Percentiles rank a stretch among this genome's conserved stretches.
Conservation (phyloP, 345 rosid genomes). For the Fremontodendron californicum region DNA sequence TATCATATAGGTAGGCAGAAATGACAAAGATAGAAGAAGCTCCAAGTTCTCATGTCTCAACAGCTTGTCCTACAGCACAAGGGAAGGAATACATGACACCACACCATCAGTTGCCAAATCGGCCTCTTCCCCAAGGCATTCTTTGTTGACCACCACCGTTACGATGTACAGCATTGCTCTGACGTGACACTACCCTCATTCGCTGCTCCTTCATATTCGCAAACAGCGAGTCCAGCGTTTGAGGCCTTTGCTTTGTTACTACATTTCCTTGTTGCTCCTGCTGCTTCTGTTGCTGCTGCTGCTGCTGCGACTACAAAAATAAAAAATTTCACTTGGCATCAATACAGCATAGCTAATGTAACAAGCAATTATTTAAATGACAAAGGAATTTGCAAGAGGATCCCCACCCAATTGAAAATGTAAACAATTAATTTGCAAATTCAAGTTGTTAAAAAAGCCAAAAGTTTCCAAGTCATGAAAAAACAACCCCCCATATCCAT, state of each 20-base stretch:
- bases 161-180: conserved; percentile 14
- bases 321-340: neutral
- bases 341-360: neutral
- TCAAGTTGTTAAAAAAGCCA: neutral
- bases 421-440: neutral
- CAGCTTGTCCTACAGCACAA: too few species aligned
- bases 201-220: conserved; percentile 83
- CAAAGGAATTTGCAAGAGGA: neutral
- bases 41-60: too few species aligned
- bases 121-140: too few species aligned
- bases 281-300: conserved; percentile 26
- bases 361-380: neutral
- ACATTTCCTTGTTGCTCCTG: conserved; percentile 35
- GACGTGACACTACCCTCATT: conserved; percentile 36
- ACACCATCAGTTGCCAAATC: conserved; percentile 31
- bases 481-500: neutral
- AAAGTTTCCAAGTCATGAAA: neutral
- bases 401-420: neutral
- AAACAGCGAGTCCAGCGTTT: conserved; percentile 76
- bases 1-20: neutral
- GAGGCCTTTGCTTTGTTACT: conserved; percentile 50
- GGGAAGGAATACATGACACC: neutral
- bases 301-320: neutral
- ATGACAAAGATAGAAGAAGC: neutral
- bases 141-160: too few species aligned